Conservation (phyloP, 495 filamentous ascomycete genomes). For the Hypomontagnella submonticulosa region DNA sequence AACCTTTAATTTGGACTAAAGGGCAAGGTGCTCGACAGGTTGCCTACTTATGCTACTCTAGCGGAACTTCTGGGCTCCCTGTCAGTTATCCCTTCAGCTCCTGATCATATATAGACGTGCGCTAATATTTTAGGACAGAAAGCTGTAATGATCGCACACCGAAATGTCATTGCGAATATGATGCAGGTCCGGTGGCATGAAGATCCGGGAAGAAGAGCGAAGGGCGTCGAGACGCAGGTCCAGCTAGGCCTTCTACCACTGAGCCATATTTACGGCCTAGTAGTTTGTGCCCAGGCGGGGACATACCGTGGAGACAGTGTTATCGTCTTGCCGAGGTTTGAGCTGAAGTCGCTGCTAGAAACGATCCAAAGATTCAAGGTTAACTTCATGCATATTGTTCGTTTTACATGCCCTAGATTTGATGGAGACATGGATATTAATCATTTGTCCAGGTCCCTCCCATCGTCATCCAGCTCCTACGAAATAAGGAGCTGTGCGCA, state of each 20-base stretch:
- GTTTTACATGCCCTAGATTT: slow-evolving; percentile 22
- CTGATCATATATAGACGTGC: not conserved
- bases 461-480: slow-evolving; percentile 84
- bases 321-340: slow-evolving; percentile 87
- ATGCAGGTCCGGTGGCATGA: slow-evolving; percentile 72
- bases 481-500: slow-evolving; percentile 68
- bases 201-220: slow-evolving; percentile 49
- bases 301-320: slow-evolving; percentile 80
- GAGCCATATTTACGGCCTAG: slow-evolving; percentile 87
- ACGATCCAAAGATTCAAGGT: slow-evolving; percentile 82
- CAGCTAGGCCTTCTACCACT: slow-evolving; percentile 80
- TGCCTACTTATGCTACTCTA: slow-evolving; percentile 90
- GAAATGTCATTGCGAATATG: slow-evolving; percentile 87
- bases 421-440: not conserved
- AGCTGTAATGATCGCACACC: slow-evolving; percentile 93
- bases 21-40: slow-evolving; percentile 80
- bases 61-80: slow-evolving; percentile 87
- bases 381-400: slow-evolving; percentile 71
- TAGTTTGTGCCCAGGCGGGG: slow-evolving; percentile 76
- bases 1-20: slow-evolving; percentile 73
- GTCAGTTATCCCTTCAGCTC: slow-evolving; percentile 55
- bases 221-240: slow-evolving; percentile 65
- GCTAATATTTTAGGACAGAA: slow-evolving; percentile 64
- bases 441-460: slow-evolving; percentile 72
- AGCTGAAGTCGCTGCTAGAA: slow-evolving; percentile 70